Conservation (phyloP, 139 green algal species). For the Closterium sp. region DNA sequence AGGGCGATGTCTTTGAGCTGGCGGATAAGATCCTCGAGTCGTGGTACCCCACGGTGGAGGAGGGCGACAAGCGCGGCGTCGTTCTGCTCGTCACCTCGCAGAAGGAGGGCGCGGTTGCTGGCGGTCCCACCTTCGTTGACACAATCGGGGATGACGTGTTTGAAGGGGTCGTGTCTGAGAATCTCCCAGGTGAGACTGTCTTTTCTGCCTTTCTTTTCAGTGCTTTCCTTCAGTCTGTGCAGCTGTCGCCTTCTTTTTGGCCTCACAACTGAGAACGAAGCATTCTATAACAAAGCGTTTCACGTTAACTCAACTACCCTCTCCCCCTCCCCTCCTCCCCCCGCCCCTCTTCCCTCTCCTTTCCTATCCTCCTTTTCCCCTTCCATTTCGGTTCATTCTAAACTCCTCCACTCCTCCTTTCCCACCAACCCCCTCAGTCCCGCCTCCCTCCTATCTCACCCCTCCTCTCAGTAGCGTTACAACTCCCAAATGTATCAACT, state of each 20-base stretch:
- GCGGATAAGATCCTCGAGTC: slow-evolving; percentile 55
- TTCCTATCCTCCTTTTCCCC: not conserved
- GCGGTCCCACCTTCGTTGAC: slow-evolving; percentile 77
- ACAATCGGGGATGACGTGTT: slow-evolving; percentile 91
- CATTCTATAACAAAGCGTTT: no score
- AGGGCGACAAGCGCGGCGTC: slow-evolving; percentile 82
- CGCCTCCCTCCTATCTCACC: no score
- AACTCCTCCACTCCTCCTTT: no score
- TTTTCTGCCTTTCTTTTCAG: no score
- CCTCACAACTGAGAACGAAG: no score
- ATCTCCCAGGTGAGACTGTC: slow-evolving; percentile 80
- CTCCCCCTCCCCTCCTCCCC: no score
- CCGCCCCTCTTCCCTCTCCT: no score
- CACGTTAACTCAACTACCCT: no score
- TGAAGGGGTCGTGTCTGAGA: slow-evolving; percentile 83
- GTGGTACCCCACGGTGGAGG: slow-evolving; percentile 57
- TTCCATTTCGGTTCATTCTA: no score
- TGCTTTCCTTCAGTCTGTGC: no score
- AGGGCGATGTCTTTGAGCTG: slow-evolving; percentile 56
- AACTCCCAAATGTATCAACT: slow-evolving; percentile 74
- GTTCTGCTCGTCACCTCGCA: slow-evolving; percentile 88
- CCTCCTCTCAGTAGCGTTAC: slow-evolving; percentile 69
- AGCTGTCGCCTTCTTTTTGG: no score
- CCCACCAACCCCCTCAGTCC: no score
- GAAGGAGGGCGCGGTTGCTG: slow-evolving; percentile 93